Percentiles rank a stretch among this genome's conserved stretches.
Evolutionary conservation across 2,329 filamentous ascomycete genomes (phyloP).

Genomic region (Colletotrichum somersetense): DNA sequence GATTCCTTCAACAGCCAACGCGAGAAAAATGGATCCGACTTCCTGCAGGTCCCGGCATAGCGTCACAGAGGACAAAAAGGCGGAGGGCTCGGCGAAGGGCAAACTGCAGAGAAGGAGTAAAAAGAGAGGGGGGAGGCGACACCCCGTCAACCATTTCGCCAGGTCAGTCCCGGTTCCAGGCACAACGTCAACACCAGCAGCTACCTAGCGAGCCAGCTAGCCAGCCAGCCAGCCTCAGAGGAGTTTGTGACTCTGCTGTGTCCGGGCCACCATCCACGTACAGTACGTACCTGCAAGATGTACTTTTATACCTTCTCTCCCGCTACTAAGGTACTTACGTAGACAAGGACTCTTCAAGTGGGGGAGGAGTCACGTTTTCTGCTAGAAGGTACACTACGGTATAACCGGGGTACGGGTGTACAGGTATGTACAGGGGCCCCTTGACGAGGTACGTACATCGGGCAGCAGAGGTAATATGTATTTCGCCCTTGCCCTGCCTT

Average conservation of each 20-base stretch:
- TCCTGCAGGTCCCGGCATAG: constrained; percentile 41
- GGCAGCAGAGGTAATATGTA: not conserved
- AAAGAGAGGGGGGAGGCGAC: constrained; percentile 20
- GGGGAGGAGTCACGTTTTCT: constrained; percentile 30
- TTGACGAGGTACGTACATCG: not conserved
- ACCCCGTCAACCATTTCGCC: constrained; percentile 7
- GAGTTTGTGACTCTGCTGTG: constrained; percentile 12
- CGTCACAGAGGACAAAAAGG: constrained; percentile 33
- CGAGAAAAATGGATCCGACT: constrained; percentile 34
- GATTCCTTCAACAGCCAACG: constrained; percentile 39
- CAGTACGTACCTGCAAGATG: constrained; percentile 12
- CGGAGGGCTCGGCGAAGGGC: constrained; percentile 29
- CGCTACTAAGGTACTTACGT: not conserved
- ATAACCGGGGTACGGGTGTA: not conserved
- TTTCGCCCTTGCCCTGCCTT: constrained; percentile 5
- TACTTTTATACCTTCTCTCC: constrained; percentile 1
- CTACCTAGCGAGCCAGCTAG: not conserved
- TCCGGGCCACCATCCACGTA: not conserved
- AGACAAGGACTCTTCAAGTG: constrained; percentile 10
- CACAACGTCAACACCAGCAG: constrained; percentile 18
- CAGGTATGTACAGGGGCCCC: not conserved
- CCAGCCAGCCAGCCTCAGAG: constrained; percentile 3
- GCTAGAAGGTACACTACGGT: not conserved
- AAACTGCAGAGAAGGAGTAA: not conserved
- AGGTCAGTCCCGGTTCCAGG: constrained; percentile 3